Evolutionary conservation across 306 rosid genomes (phyloP), one percentile per base, ranked within the genome.

Genomic region (Citrullus mucosospermus): DNA sequence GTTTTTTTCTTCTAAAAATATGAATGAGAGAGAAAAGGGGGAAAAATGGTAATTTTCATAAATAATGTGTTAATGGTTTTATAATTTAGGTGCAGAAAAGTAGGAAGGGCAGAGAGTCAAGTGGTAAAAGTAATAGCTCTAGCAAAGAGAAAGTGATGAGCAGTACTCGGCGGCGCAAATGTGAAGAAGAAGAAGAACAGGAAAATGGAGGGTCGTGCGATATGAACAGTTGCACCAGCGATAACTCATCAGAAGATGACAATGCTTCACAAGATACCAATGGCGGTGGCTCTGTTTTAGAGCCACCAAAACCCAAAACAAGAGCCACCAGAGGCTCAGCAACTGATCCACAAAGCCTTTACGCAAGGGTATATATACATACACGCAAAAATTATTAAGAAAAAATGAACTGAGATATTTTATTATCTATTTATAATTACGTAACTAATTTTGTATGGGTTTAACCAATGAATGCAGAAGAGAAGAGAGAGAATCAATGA

Each of bases 51-150:
- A 41, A 41, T 41, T 41, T 43, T 43, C 46, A 43, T 43, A 43
- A 43, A 18, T 8, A 57, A 20, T 8, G 28, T 14, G 1, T 61
- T 30, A 1, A 61, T 13, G 8, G 9, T 30, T 82, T n/a, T 22
- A 65, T 36, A 57, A 41, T 38, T 81, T 79, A 88, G 94, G 85
- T 60, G 43, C 86, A 79, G 81, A 87, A 85, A 46, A 82, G 80
- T 78, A 85, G 83, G 90, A 90, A 84, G 54, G 82, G 54, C 80
- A 80, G 46, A 22, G 53, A 61, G 76, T 56, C 85, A 57, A 89
- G 46, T 68, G 25, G 1, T 7, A 66, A 36, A 3, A 36, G 6
- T 36, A 36, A 36, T 4, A 36, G 46, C 46, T 6, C 84, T 85
- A 88, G 84, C 80, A 81, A 80, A 8, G 80, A 83, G 54, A 86